Base-by-base conservation (phyloP, 192 early-diverging fungal species). In the Backusella luteola region DNA sequence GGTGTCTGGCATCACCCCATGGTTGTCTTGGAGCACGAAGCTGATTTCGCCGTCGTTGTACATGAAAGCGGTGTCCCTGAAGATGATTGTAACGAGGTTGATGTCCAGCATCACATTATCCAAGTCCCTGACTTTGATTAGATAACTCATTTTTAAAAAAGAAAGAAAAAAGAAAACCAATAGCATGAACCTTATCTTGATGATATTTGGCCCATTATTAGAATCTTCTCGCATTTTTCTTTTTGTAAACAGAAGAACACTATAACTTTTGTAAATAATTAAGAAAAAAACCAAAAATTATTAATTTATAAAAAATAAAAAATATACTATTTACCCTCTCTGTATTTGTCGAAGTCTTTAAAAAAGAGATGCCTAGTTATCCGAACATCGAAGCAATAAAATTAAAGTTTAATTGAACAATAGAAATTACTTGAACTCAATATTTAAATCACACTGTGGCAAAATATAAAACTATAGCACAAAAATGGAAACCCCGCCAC, bases 1-100 rank as follows among this genome's bases (percentile, higher is more conserved):
- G 93, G 92, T 77, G 87, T 91, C 59, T 97, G 96, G 96, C 96
- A 97, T 79, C 94, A 95, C 81, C 95, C 95, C 19, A 96, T 97
- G 94, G 86, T 97, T 59, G 88, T 87, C 8, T 77, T 95, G 11
- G 88, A 89, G 66, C 73, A 85, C n/a, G 76, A 67, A 44, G 84
- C 90, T 34, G 83, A 90, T 71, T 97, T 95, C 75, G 71, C 89
- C 19, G 89, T 90, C n/a, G 80, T 95, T 49, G 92, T 95, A 14
- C 90, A 93, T 83, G 96, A 97, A 84, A 91, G 88, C 76, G 90
- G 89, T 69, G 82, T 88, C 11, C 79, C 89, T 15, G 83, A 90
- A 34, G 92, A 96, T 70, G 94, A 95, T 74, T 92, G 91, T 71
- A 86, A 95, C 68, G 92, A 91, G 80, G 85, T 89, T 23, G 73